Evolutionary conservation across 192 early-diverging fungal genomes (phyloP).

Genomic region (Coemansia guatemalensis): DNA sequence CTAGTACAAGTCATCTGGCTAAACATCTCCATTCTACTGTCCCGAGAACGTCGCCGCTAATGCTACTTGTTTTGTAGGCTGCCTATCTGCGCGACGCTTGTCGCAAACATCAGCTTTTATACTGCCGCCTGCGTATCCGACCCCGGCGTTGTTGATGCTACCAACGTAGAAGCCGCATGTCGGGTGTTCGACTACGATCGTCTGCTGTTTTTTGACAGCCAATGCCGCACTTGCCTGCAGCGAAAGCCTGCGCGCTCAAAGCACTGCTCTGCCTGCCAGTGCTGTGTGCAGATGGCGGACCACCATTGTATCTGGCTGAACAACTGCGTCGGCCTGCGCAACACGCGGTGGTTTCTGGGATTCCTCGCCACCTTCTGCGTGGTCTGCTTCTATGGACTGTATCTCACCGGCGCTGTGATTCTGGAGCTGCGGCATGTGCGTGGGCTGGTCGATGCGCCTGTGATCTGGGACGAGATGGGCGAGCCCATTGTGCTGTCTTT

Average conservation of each 20-base stretch:
- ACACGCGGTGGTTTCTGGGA: constrained; percentile 46
- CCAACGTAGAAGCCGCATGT: constrained; percentile 34
- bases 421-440: constrained; percentile 32
- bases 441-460: constrained; percentile 23
- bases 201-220: constrained; percentile 28
- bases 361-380: constrained; percentile 40
- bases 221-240: constrained; percentile 38
- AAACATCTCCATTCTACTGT: background rate
- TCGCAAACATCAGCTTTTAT: constrained; percentile 38
- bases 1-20: background rate
- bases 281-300: constrained; percentile 52
- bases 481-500: constrained; percentile 25
- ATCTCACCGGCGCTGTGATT: constrained; percentile 27
- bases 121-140: constrained; percentile 26
- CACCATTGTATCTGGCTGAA: constrained; percentile 58
- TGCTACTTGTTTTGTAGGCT: constrained; percentile 13
- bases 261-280: constrained; percentile 48
- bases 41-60: background rate
- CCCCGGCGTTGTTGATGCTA: constrained; percentile 29
- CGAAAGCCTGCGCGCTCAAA: constrained; percentile 54
- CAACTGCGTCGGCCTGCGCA: constrained; percentile 54
- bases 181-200: constrained; percentile 28
- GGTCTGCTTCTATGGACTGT: constrained; percentile 44
- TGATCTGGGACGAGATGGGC: constrained; percentile 22
- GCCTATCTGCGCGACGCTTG: constrained; percentile 30